Evolutionary conservation across 2,329 filamentous ascomycete species (phyloP).

Genomic region (Hansfordia pulvinata): DNA sequence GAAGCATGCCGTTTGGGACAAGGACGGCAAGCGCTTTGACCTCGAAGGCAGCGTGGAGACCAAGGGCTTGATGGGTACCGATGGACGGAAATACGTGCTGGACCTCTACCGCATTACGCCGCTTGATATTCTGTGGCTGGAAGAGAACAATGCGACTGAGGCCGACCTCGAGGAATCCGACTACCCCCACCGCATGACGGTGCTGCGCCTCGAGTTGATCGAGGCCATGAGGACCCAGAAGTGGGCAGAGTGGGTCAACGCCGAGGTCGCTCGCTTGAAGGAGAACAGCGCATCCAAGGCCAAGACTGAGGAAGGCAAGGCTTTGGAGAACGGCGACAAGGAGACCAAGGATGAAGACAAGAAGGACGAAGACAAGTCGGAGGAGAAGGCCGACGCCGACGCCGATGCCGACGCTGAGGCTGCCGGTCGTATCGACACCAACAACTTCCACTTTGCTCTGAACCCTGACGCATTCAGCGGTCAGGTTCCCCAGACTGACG

Average conservation of each 20-base stretch:
- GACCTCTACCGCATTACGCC: constrained; percentile 93
- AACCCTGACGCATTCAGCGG: constrained; percentile 96
- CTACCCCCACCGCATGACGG: constrained; percentile 95
- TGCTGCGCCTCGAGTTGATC: constrained; percentile 79
- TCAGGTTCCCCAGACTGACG: constrained; percentile 77
- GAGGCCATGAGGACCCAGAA: constrained; percentile 75
- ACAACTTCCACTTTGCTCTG: constrained; percentile 73
- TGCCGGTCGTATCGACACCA: constrained; percentile 68
- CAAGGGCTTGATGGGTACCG: constrained; percentile 92
- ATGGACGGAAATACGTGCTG: constrained; percentile 93
- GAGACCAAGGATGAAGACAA: constrained; percentile 20
- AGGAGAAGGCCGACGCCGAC: constrained; percentile 18
- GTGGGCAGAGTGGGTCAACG: constrained; percentile 79
- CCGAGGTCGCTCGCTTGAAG: constrained; percentile 50
- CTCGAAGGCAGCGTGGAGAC: constrained; percentile 94
- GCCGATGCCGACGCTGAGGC: constrained; percentile 22
- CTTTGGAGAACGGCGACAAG: constrained; percentile 16
- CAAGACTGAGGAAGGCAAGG: constrained; percentile 11
- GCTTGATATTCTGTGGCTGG: constrained; percentile 80
- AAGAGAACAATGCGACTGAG: constrained; percentile 47
- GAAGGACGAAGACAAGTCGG: constrained; percentile 17
- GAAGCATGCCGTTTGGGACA: constrained; percentile 95
- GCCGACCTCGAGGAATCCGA: constrained; percentile 27
- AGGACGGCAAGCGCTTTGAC: constrained; percentile 79
- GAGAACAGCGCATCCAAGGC: constrained; percentile 20